Conservation (phyloP, 139 green algal species). For the Asterochloris erici region DNA sequence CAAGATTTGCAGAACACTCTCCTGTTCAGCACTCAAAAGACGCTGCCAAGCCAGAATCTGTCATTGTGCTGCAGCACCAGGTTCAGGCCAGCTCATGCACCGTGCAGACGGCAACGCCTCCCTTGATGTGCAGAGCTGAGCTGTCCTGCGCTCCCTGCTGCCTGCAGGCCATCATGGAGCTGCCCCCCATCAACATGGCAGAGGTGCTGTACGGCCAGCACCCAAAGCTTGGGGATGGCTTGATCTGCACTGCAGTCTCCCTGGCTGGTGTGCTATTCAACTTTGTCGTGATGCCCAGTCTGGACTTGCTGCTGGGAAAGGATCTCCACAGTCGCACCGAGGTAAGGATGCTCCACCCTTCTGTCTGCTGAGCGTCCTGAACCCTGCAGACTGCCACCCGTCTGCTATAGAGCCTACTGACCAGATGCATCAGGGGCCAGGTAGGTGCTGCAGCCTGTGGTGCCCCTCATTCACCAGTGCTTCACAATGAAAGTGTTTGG, state of each 20-base stretch:
- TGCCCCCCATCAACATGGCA: neutral
- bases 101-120: neutral
- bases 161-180: conserved; percentile 12
- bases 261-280: conserved; percentile 32
- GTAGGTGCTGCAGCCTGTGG: no score
- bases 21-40: neutral
- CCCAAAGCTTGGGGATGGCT: neutral
- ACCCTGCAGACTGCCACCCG: no score
- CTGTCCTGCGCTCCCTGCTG: neutral
- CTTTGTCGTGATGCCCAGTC: conserved; percentile 38
- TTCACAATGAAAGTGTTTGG: no score
- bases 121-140: neutral
- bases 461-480: no score
- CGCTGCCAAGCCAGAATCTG: no score
- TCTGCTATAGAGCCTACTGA: no score
- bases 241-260: conserved; percentile 23
- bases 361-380: no score
- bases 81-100: neutral
- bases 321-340: conserved; percentile 7
- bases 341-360: neutral
- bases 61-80: neutral
- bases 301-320: conserved; percentile 36
- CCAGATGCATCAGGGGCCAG: no score
- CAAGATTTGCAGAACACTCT: no score
- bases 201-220: conserved; percentile 4